A percentile compares a stretch with the other conserved stretches of the same genome.
These are phyloP conservation scores for Daucus carota DNA, from an alignment of 129 eudicot species.

Conservation along the genomic window DH1_v3.0 NC_030389.2:6767001-6767500, in stretches of 20 bases:
- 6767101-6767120: slow-evolving; percentile 15
- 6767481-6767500: background rate
- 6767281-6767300: background rate
- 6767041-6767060: background rate
- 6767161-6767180: background rate
- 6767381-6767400: background rate
- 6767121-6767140: background rate
- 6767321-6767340: background rate
- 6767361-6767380: background rate
- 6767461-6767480: slow-evolving; percentile 8
- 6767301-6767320: slow-evolving; percentile 10
- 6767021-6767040: background rate
- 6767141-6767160: background rate
- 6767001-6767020: background rate
- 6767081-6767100: slow-evolving; percentile 62
- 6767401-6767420: background rate
- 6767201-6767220: slow-evolving; percentile 11
- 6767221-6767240: background rate
- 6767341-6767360: background rate
- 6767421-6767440: slow-evolving; percentile 10
- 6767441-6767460: background rate
- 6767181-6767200: background rate
- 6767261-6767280: background rate
- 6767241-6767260: background rate
- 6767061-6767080: slow-evolving; percentile 54